These are phyloP conservation scores for Penicillium longicatenatum DNA, from an alignment of 495 filamentous ascomycete species.

Conservation along the genomic window DNA sequence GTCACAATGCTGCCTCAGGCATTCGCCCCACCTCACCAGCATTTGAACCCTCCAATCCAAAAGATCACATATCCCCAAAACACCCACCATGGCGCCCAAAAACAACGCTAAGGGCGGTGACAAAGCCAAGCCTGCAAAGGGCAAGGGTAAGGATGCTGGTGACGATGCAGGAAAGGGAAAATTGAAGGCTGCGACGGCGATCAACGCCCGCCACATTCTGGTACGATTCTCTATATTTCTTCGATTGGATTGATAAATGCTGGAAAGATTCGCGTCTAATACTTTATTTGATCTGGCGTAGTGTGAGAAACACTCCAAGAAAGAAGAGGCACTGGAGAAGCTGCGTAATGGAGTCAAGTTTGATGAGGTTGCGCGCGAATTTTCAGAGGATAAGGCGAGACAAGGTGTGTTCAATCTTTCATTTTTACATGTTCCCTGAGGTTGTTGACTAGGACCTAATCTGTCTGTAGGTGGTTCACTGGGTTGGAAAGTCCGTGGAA, in stretches of 20 bases:
- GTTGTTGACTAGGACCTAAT: neutral
- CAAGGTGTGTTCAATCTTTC: slow-evolving; percentile 56
- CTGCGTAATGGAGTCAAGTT: slow-evolving; percentile 78
- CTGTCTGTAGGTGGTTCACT: slow-evolving; percentile 65
- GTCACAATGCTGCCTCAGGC: slow-evolving; percentile 22
- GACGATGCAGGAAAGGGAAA: slow-evolving; percentile 35
- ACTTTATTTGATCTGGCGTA: slow-evolving; percentile 23
- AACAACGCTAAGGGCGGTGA: slow-evolving; percentile 54
- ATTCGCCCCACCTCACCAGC: slow-evolving; percentile 21
- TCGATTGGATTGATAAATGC: neutral
- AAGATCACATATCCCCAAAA: neutral
- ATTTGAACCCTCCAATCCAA: neutral
- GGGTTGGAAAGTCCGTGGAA: slow-evolving; percentile 81
- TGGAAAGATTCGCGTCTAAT: neutral
- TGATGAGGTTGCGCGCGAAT: slow-evolving; percentile 83
- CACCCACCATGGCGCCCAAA: slow-evolving; percentile 52
- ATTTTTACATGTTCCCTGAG: neutral
- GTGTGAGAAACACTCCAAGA: slow-evolving; percentile 88
- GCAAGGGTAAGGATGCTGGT: slow-evolving; percentile 51
- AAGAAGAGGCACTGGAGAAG: slow-evolving; percentile 83
- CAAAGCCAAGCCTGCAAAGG: slow-evolving; percentile 37
- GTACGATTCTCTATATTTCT: slow-evolving; percentile 42
- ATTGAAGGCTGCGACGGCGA: slow-evolving; percentile 72
- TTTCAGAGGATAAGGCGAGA: slow-evolving; percentile 86
- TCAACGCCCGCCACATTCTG: slow-evolving; percentile 89